A percentile compares a stretch with the other conserved stretches of the same genome.
These are phyloP conservation scores for Volvox carteri DNA, from an alignment of 163 green algal species.

Conservation along the genomic window DNA sequence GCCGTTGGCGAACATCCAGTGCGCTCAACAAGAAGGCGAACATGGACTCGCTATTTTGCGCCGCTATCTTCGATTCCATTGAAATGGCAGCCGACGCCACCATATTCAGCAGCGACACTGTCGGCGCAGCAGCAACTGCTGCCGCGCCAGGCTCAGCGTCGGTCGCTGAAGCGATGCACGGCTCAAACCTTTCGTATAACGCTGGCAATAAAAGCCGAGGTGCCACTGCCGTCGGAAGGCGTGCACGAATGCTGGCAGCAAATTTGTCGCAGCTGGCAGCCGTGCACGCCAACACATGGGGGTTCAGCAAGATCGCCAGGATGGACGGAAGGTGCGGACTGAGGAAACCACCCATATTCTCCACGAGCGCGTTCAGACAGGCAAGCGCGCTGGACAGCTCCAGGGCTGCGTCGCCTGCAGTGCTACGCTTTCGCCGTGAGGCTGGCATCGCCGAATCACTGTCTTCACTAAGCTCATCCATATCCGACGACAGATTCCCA, in stretches of 20 bases:
- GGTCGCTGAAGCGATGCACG: conserved; percentile 30
- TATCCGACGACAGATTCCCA: too few relatives aligned
- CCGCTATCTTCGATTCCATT: conserved; percentile 76
- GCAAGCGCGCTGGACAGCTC: conserved; percentile 77
- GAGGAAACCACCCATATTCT: conserved; percentile 80
- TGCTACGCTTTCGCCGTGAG: not conserved
- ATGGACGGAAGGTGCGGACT: conserved; percentile 79
- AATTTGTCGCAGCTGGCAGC: conserved; percentile 52
- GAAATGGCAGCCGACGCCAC: conserved; percentile 57
- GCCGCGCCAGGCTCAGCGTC: conserved; percentile 49
- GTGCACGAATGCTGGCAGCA: conserved; percentile 56
- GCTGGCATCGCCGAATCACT: not conserved
- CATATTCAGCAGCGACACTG: conserved; percentile 74
- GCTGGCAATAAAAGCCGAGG: conserved; percentile 81
- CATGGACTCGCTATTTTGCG: conserved; percentile 76
- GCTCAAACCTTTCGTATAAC: conserved; percentile 70
- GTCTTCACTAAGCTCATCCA: not conserved
- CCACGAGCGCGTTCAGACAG: conserved; percentile 75
- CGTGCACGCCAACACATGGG: conserved; percentile 58
- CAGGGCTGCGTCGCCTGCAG: conserved; percentile 64
- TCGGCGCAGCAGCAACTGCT: conserved; percentile 27
- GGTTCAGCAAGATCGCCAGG: conserved; percentile 78
- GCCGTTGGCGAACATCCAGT: conserved; percentile 82
- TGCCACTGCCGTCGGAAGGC: conserved; percentile 70
- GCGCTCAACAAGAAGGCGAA: conserved; percentile 82